These are phyloP conservation scores for Aspergillus candidus DNA, from an alignment of 2,329 filamentous ascomycete species.

Conservation along the genomic window DNA sequence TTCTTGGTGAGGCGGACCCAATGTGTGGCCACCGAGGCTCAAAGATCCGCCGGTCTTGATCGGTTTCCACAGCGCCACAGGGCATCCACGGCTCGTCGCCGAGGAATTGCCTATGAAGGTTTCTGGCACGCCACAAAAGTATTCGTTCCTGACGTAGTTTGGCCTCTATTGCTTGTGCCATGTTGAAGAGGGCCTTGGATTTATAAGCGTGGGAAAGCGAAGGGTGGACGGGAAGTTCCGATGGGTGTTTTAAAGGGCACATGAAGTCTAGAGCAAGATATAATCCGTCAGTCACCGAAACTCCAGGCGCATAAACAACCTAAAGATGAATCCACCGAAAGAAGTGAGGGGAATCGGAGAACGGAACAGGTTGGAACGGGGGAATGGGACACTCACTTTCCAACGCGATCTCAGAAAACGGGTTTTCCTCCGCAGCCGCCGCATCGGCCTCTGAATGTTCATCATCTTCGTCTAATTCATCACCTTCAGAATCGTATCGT, in stretches of 20 bases:
- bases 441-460: constrained; percentile 54
- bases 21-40: constrained; percentile 26
- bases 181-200: constrained; percentile 52
- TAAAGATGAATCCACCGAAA: neutral
- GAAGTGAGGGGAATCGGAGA: neutral
- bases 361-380: too few species aligned
- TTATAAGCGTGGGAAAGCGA: constrained; percentile 54
- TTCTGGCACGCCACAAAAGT: constrained; percentile 53
- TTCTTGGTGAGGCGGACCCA: constrained; percentile 10
- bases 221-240: constrained; percentile 55
- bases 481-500: constrained; percentile 59
- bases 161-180: constrained; percentile 51
- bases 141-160: constrained; percentile 54
- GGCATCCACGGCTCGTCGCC: constrained; percentile 58
- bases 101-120: constrained; percentile 52
- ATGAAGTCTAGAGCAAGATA: constrained; percentile 44
- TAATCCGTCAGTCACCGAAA: too few species aligned
- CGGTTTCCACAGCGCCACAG: constrained; percentile 47
- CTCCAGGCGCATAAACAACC: too few species aligned
- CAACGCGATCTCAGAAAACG: constrained; percentile 53
- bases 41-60: constrained; percentile 46
- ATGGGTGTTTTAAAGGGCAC: constrained; percentile 56
- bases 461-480: constrained; percentile 54
- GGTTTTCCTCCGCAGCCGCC: constrained; percentile 54
- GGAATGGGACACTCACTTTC: constrained; percentile 42